These are phyloP conservation scores for Astragalus glycyphyllos DNA, from an alignment of 306 rosid species.

Conservation along the genomic window DNA sequence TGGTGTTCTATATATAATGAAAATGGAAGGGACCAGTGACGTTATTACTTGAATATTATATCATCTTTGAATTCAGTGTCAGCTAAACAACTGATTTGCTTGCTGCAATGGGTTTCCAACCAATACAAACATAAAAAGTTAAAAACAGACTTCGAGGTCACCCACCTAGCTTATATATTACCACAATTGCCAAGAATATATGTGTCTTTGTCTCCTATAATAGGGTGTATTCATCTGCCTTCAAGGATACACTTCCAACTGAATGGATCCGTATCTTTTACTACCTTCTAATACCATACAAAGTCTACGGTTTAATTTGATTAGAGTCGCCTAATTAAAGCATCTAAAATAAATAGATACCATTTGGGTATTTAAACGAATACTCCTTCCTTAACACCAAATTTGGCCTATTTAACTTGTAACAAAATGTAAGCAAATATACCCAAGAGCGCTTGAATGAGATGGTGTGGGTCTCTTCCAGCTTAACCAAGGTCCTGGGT, in stretches of 20 bases:
- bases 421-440: too few relatives aligned
- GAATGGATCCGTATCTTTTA: slow-evolving; percentile 33
- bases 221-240: slow-evolving; percentile 34
- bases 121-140: slow-evolving; percentile 49
- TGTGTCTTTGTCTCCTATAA: slow-evolving; percentile 42
- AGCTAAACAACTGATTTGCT: slow-evolving; percentile 72
- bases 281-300: slow-evolving; percentile 36
- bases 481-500: too few relatives aligned
- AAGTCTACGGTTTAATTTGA: slow-evolving; percentile 30
- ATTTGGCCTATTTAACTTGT: too few relatives aligned
- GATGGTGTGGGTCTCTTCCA: too few relatives aligned
- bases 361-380: too few relatives aligned
- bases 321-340: slow-evolving; percentile 27
- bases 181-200: slow-evolving; percentile 32
- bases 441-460: too few relatives aligned
- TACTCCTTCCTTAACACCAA: too few relatives aligned
- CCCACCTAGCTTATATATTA: slow-evolving; percentile 41
- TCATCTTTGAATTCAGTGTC: slow-evolving; percentile 50
- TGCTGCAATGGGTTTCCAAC: slow-evolving; percentile 61
- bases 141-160: slow-evolving; percentile 50
- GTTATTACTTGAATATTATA: slow-evolving; percentile 47
- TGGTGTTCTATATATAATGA: slow-evolving; percentile 20
- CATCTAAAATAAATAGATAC: too few relatives aligned
- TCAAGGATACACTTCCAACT: slow-evolving; percentile 45
- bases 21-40: slow-evolving; percentile 47